Percentiles rank a stretch among this genome's conserved stretches.
Conservation (phyloP, 2,329 filamentous ascomycete genomes). For the Fusarium bactridioides region DNA sequence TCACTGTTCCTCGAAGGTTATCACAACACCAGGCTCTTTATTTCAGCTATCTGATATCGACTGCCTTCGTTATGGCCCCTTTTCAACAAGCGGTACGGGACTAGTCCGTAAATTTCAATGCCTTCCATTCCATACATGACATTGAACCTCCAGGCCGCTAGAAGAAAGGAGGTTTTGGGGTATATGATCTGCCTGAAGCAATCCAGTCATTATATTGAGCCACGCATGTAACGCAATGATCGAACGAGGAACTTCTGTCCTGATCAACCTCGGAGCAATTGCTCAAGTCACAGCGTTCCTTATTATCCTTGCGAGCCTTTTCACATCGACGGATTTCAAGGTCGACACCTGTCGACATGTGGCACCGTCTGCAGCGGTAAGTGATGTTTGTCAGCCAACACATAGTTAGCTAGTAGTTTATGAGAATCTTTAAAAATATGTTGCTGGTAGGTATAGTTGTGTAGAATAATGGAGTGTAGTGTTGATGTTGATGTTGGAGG, state of each 20-base stretch:
- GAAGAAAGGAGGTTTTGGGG: neutral
- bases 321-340: neutral
- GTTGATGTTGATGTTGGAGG: too few species aligned
- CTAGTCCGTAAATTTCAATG: too few species aligned
- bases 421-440: fast-evolving
- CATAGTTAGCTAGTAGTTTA: neutral
- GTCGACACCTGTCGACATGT: neutral
- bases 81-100: fast-evolving
- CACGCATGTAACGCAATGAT: neutral
- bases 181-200: neutral
- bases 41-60: neutral
- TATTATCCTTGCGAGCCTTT: neutral
- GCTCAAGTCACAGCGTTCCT: neutral
- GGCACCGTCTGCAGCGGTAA: neutral
- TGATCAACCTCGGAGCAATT: neutral
- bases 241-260: neutral
- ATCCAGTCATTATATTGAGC: neutral
- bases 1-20: neutral
- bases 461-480: neutral
- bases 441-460: neutral
- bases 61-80: fast-evolving
- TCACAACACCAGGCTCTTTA: neutral
- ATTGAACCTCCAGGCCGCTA: too few species aligned
- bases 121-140: neutral
- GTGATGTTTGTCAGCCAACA: neutral